Conservation (phyloP, 148 eudicot species). For the Persicaria maculosa region DNA sequence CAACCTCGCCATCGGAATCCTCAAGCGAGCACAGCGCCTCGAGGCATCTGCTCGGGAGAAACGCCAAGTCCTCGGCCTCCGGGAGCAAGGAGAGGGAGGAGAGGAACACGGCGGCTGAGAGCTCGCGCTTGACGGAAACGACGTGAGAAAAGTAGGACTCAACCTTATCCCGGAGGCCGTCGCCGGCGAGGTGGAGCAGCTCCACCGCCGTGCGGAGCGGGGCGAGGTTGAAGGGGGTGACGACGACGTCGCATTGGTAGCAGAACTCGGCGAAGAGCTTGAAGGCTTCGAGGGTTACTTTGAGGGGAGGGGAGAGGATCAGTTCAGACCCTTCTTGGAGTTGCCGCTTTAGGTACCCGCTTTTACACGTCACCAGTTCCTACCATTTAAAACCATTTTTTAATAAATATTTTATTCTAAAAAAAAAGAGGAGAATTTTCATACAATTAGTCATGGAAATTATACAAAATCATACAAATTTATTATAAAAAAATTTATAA, state of each 20-base stretch:
- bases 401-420: not conserved
- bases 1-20: slow-evolving; percentile 21
- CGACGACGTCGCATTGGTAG: slow-evolving; percentile 38
- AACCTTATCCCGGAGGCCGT: slow-evolving; percentile 37
- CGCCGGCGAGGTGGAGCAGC: slow-evolving; percentile 38
- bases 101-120: slow-evolving; percentile 32
- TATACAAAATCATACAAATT: too few species aligned
- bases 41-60: slow-evolving; percentile 56
- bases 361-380: slow-evolving; percentile 48
- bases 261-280: slow-evolving; percentile 56
- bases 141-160: slow-evolving; percentile 55
- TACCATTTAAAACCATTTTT: slow-evolving; percentile 12
- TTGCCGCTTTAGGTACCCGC: slow-evolving; percentile 60
- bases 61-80: slow-evolving; percentile 57
- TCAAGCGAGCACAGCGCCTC: slow-evolving; percentile 42
- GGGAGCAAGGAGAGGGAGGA: slow-evolving; percentile 56
- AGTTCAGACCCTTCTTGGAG: slow-evolving; percentile 38
- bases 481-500: too few species aligned
- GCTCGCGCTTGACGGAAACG: slow-evolving; percentile 35
- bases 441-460: too few species aligned
- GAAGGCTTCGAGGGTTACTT: slow-evolving; percentile 58
- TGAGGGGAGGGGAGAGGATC: slow-evolving; percentile 61
- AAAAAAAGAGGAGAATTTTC: not conserved
- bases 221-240: slow-evolving; percentile 66
- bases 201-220: slow-evolving; percentile 54